A percentile compares a stretch with the other conserved stretches of the same genome.
phyloP scores from a whole-genome alignment of 2,329 filamentous ascomycete species.

The Hypoxylon sp. region DNA sequence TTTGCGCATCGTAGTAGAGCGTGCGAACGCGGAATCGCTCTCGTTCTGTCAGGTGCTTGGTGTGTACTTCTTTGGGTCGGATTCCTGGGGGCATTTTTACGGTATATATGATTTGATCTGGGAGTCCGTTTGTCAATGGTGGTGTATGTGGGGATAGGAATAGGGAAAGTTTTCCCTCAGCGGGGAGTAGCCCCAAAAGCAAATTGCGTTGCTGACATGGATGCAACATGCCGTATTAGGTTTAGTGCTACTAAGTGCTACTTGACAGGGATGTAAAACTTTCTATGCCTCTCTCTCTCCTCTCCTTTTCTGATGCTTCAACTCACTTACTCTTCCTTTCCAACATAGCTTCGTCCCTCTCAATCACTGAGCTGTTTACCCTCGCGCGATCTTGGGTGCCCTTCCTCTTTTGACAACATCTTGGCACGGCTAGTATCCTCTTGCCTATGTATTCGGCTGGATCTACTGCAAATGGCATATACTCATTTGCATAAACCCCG shows the following conservation, averaged over 20 bases:
- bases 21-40: constrained; percentile 44
- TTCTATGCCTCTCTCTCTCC: constrained; percentile 24
- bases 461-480: constrained; percentile 48
- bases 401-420: constrained; percentile 52
- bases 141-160: neutral
- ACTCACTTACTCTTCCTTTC: too few relatives aligned
- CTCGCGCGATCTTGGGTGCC: constrained; percentile 48
- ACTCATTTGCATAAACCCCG: constrained; percentile 48
- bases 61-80: constrained; percentile 41
- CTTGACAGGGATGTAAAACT: constrained; percentile 39
- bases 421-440: constrained; percentile 53
- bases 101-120: too few relatives aligned
- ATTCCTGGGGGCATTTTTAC: constrained; percentile 7
- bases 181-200: neutral
- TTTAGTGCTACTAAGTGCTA: constrained; percentile 26
- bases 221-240: constrained; percentile 24
- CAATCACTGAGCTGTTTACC: constrained; percentile 38
- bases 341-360: too few relatives aligned
- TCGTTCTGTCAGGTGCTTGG: constrained; percentile 43
- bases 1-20: constrained; percentile 42
- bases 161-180: constrained; percentile 39
- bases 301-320: too few relatives aligned
- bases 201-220: too few relatives aligned
- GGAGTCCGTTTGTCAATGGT: neutral
- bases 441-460: constrained; percentile 50